Base-by-base conservation (phyloP, 495 filamentous ascomycete species). In the Chaetomium fimeti region DNA sequence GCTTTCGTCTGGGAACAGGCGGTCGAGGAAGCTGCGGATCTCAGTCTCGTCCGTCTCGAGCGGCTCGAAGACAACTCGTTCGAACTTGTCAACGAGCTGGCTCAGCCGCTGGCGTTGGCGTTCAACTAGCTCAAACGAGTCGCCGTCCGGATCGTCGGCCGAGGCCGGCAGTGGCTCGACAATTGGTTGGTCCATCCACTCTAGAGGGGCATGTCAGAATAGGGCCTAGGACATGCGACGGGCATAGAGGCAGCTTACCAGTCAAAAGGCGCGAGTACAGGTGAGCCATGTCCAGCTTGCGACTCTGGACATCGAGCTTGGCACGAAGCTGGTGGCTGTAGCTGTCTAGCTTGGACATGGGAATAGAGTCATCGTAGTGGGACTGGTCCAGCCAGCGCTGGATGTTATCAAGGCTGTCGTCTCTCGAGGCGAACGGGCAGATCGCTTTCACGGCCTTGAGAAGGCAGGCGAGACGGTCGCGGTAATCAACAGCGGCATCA, bases 191-290 rank as follows among this genome's bases (percentile, higher is more conserved):
- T 74, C 70, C 69, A 89, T 73, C 86, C 87, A 89, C 69, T 90
- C 85, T 5, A 43, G 2, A 12, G 38, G 28, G 32, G 25, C 2
- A 53, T 20, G 22, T 51, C 28, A 59, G 45, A 42, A 24, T 2
- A 13, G 18, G 22, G 8, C 22, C 24, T n/a, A 6, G 12, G n/a
- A n/a, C n/a, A 6, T 3, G 38, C 13, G 7, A 22, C 9, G 38
- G 24, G 16, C 5, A 24, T 20, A 22, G 2, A 55, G 15, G 20
- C 20, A 25, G 18, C 54, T 53, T 67, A 69, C 69, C 69, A 2
- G 71, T 89, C 27, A 89, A 76, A 58, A 91, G 70, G 20, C 78
- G 76, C 47, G 83, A 86, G 69, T 88, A 89, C 42, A 90, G 79
- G 32, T 80, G 76, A 5, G 84, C 85, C 68, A 88, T 84, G 56